These are phyloP conservation scores for Protomyces inouyei DNA, from an alignment of 1,139 yeast species.

Conservation along the genomic window DNA sequence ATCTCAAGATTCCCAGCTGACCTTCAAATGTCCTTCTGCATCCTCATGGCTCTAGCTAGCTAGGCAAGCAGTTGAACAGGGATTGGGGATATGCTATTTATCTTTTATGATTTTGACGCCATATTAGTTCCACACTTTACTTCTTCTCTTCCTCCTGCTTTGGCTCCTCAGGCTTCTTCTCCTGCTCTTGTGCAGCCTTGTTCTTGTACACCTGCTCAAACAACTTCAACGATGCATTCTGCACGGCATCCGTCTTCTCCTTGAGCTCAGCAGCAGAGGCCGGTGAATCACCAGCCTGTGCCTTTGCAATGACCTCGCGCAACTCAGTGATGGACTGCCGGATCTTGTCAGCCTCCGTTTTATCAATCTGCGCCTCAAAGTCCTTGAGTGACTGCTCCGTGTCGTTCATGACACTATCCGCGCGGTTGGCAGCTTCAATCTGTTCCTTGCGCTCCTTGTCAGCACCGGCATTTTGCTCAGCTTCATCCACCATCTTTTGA, in stretches of 20 bases:
- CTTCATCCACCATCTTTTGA: conserved; percentile 97
- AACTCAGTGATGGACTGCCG: conserved; percentile 68
- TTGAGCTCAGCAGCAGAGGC: conserved; percentile 79
- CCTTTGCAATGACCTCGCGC: conserved; percentile 89
- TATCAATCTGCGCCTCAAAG: conserved; percentile 87
- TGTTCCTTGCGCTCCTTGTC: conserved; percentile 94
- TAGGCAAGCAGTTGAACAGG: neutral
- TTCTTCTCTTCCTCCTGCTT: conserved; percentile 31
- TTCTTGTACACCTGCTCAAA: conserved; percentile 94
- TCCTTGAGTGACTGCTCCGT: conserved; percentile 92
- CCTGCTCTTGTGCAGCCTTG: conserved; percentile 21
- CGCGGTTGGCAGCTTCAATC: conserved; percentile 93
- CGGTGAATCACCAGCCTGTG: conserved; percentile 77
- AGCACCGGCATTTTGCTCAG: conserved; percentile 94
- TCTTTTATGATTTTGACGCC: conserved; percentile 29
- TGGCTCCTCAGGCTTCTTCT: conserved; percentile 19
- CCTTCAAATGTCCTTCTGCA: too few species aligned
- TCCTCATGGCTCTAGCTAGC: too few species aligned
- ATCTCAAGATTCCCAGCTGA: too few species aligned
- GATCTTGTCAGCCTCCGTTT: conserved; percentile 81
- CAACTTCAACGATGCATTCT: conserved; percentile 83
- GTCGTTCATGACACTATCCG: conserved; percentile 93
- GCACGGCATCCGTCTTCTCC: conserved; percentile 91
- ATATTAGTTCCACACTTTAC: neutral
- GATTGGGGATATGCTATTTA: conserved; percentile 17